phyloP scores from a whole-genome alignment of 2,329 filamentous ascomycete genomes.

The Lanzia echinophila region DNA sequence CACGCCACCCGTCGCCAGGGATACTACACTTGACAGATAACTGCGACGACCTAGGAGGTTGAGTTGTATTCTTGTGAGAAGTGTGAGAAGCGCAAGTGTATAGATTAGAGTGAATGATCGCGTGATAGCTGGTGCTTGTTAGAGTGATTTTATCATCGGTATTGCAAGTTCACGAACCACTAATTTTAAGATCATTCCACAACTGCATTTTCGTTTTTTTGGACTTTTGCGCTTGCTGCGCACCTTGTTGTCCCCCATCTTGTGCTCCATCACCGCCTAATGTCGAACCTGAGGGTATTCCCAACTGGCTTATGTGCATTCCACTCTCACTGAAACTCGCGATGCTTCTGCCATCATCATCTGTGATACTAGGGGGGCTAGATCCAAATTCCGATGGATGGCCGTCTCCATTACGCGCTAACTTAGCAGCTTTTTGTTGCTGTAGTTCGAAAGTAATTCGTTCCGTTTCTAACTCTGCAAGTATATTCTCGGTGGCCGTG shows the following conservation, averaged over 20 bases:
- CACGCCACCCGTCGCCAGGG: conserved; percentile 69
- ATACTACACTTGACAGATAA: conserved; percentile 92
- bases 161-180: conserved; percentile 53
- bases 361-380: conserved; percentile 56
- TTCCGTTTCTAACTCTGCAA: conserved; percentile 84
- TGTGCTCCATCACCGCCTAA: conserved; percentile 34
- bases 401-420: conserved; percentile 50
- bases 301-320: conserved; percentile 73
- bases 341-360: conserved; percentile 77
- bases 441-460: conserved; percentile 90
- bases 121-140: conserved; percentile 62
- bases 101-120: conserved; percentile 89
- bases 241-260: conserved; percentile 38
- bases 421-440: conserved; percentile 75
- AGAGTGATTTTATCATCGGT: not conserved
- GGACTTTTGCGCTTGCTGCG: conserved; percentile 42
- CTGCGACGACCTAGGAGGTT: conserved; percentile 93
- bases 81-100: conserved; percentile 77
- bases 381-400: conserved; percentile 38
- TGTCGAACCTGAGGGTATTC: conserved; percentile 46
- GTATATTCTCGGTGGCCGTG: conserved; percentile 81
- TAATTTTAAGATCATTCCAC: conserved; percentile 97
- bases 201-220: conserved; percentile 82
- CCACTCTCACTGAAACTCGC: conserved; percentile 74
- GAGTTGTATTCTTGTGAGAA: conserved; percentile 91